These are phyloP conservation scores for Ciborinia camelliae DNA, from an alignment of 2,329 filamentous ascomycete genomes.

Conservation along the genomic window DNA sequence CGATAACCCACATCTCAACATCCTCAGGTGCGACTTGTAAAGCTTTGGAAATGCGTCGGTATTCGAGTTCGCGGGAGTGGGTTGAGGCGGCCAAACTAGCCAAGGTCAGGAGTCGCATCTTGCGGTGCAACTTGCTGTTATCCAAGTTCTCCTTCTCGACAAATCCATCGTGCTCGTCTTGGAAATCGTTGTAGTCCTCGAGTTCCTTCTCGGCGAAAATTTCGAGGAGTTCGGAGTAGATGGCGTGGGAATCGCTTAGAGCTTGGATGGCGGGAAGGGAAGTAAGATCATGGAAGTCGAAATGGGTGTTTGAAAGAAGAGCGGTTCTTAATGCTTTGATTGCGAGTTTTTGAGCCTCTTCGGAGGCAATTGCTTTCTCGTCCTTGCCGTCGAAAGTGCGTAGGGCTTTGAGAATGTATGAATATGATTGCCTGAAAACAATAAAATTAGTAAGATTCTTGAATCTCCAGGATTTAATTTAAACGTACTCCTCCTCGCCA, in stretches of 20 bases:
- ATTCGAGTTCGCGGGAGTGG: constrained; percentile 82
- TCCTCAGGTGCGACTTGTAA: constrained; percentile 79
- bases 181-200: constrained; percentile 94
- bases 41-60: constrained; percentile 77
- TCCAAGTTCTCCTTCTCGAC: constrained; percentile 73
- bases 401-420: constrained; percentile 62
- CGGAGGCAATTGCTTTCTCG: constrained; percentile 53
- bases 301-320: constrained; percentile 63
- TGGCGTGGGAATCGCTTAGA: constrained; percentile 76
- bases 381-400: constrained; percentile 57
- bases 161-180: constrained; percentile 84
- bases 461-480: not conserved
- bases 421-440: constrained; percentile 56
- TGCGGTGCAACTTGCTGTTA: constrained; percentile 74
- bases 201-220: constrained; percentile 93
- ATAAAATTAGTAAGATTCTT: constrained; percentile 19
- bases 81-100: constrained; percentile 82
- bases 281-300: constrained; percentile 70
- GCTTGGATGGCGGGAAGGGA: constrained; percentile 76
- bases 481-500: constrained; percentile 69
- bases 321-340: constrained; percentile 65
- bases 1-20: constrained; percentile 98
- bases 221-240: constrained; percentile 88
- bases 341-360: constrained; percentile 59
- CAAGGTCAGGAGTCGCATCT: constrained; percentile 94